These are phyloP conservation scores for Boletus semigastroideus DNA, from an alignment of 1,284 basidiomycete species.

Conservation along the genomic window DNA sequence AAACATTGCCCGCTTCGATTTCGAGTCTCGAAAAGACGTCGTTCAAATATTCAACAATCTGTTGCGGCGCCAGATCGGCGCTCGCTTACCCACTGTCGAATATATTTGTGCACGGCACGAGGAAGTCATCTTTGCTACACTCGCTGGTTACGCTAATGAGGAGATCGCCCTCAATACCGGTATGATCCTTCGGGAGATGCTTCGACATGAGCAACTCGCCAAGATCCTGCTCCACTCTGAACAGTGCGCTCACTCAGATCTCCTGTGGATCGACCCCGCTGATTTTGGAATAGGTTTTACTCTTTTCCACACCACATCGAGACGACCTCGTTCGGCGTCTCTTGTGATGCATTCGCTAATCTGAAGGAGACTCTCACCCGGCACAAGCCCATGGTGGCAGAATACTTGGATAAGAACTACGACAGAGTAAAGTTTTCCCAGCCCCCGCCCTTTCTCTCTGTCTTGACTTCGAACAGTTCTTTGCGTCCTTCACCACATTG, in stretches of 20 bases:
- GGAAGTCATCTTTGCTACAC: slow-evolving; percentile 79
- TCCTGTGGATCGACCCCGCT: slow-evolving; percentile 4
- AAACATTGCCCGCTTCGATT: slow-evolving; percentile 88
- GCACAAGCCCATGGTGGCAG: slow-evolving; percentile 96
- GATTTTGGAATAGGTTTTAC: slow-evolving; percentile 75
- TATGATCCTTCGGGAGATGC: slow-evolving; percentile 97
- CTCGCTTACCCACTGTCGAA: slow-evolving; percentile 93
- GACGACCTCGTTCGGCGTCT: slow-evolving; percentile 96
- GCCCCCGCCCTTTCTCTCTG: not conserved
- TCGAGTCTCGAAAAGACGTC: slow-evolving; percentile 95
- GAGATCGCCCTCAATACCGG: slow-evolving; percentile 97
- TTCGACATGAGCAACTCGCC: slow-evolving; percentile 88
- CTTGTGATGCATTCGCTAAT: slow-evolving; percentile 96
- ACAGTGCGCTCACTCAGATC: slow-evolving; percentile 56
- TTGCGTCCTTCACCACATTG: slow-evolving; percentile 90
- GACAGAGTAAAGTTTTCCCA: slow-evolving; percentile 64
- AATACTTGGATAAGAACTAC: slow-evolving; percentile 95
- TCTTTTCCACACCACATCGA: slow-evolving; percentile 97
- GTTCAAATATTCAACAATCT: slow-evolving; percentile 97
- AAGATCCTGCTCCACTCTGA: slow-evolving; percentile 93
- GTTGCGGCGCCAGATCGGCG: slow-evolving; percentile 92
- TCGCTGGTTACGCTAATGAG: slow-evolving; percentile 91
- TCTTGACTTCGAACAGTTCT: slow-evolving; percentile 65
- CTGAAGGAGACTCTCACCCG: slow-evolving; percentile 95
- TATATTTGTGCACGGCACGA: slow-evolving; percentile 85